These are phyloP conservation scores for Chytridium lagenaria DNA, from an alignment of 371 early-diverging fungal genomes.

Conservation along the genomic window DNA sequence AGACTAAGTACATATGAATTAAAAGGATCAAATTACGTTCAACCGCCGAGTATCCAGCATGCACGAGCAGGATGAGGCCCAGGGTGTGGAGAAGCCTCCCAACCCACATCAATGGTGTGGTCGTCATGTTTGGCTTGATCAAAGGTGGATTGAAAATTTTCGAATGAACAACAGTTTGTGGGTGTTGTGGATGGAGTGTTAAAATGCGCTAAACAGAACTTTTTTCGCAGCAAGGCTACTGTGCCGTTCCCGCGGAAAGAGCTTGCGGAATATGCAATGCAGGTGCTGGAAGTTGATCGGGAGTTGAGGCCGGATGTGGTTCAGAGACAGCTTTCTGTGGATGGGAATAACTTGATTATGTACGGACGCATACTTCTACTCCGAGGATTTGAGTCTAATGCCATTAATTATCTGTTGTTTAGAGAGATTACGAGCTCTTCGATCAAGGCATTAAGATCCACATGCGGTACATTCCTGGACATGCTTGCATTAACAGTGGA, in stretches of 20 bases:
- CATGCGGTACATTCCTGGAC: constrained; percentile 25
- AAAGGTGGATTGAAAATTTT: too few species aligned
- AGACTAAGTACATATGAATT: neutral
- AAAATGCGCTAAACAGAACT: neutral
- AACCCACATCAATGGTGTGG: constrained; percentile 4
- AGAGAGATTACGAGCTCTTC: constrained; percentile 26
- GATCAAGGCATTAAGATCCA: constrained; percentile 19
- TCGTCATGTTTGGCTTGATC: too few species aligned
- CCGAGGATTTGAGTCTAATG: too few species aligned
- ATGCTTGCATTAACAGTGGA: constrained; percentile 23
- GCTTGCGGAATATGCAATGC: neutral
- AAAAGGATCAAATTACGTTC: constrained; percentile 36
- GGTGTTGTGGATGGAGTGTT: neutral
- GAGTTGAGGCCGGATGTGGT: constrained; percentile 27
- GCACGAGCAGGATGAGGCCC: constrained; percentile 38
- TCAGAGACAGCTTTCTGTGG: constrained; percentile 13
- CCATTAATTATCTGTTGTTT: neutral
- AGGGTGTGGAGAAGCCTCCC: neutral
- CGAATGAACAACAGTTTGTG: too few species aligned
- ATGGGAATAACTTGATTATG: constrained; percentile 20
- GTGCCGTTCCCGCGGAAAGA: constrained; percentile 2
- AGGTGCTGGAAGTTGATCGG: constrained; percentile 27
- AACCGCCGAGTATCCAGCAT: constrained; percentile 45
- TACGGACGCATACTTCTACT: neutral
- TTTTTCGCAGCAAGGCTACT: neutral